Evolutionary conservation across 208 protist genomes (phyloP).

Genomic region (Zelonia costaricensis): DNA sequence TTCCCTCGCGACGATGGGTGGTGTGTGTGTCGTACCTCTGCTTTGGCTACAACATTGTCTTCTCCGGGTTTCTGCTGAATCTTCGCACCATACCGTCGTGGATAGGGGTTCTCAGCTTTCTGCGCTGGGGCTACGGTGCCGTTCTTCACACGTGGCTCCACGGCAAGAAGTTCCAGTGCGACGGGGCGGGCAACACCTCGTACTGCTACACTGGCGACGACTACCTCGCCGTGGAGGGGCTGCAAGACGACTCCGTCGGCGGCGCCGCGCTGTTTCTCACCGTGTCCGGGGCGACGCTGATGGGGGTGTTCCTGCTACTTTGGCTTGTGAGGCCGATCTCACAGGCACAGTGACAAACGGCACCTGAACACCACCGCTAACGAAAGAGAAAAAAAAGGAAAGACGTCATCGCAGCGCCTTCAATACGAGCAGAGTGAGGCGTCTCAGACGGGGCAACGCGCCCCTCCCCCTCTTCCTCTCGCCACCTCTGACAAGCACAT

Average conservation of each 20-base stretch:
- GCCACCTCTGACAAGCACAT: too few species aligned
- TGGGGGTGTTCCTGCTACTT: not conserved
- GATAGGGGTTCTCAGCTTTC: slow-evolving; percentile 40
- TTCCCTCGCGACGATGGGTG: slow-evolving; percentile 31
- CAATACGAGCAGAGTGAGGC: too few species aligned
- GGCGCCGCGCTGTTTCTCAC: slow-evolving; percentile 11
- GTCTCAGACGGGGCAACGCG: too few species aligned
- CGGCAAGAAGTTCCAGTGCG: slow-evolving; percentile 49
- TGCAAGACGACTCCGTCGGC: slow-evolving; percentile 43
- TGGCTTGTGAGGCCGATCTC: slow-evolving; percentile 2
- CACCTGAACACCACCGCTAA: too few species aligned
- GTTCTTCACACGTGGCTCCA: slow-evolving; percentile 48
- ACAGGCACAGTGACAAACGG: too few species aligned
- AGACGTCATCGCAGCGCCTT: too few species aligned
- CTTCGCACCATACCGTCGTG: slow-evolving; percentile 37
- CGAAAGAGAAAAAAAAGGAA: too few species aligned
- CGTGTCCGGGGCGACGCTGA: slow-evolving; percentile 9
- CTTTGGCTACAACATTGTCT: slow-evolving; percentile 52
- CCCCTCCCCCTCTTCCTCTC: too few species aligned
- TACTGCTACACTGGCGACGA: slow-evolving; percentile 67
- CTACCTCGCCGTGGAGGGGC: slow-evolving; percentile 48
- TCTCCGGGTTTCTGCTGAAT: slow-evolving; percentile 71
- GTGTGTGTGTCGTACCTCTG: slow-evolving; percentile 27
- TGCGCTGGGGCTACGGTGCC: slow-evolving; percentile 64
- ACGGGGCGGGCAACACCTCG: slow-evolving; percentile 58